Conservation (phyloP, 2,329 filamentous ascomycete genomes). For the Arthrobotrys musiformis region DNA sequence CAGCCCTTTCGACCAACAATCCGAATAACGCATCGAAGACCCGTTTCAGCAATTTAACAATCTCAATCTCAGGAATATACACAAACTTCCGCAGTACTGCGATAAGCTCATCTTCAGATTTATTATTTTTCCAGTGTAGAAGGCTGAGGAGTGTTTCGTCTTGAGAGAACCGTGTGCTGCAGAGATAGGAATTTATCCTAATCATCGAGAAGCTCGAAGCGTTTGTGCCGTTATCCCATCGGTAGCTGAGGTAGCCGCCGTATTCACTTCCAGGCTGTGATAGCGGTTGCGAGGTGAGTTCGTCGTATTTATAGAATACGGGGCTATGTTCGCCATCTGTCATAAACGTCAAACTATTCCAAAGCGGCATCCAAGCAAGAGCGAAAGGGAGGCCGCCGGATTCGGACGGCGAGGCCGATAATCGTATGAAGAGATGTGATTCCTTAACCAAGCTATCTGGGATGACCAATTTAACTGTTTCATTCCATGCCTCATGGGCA, state of each 20-base stretch:
- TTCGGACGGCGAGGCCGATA: constrained; percentile 85
- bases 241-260: constrained; percentile 80
- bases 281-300: constrained; percentile 78
- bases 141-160: constrained; percentile 86
- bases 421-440: constrained; percentile 87
- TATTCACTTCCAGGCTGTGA: constrained; percentile 73
- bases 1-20: constrained; percentile 88
- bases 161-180: constrained; percentile 94
- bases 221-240: constrained; percentile 77
- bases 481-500: constrained; percentile 83
- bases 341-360: constrained; percentile 90
- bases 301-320: constrained; percentile 78
- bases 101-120: constrained; percentile 74
- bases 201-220: constrained; percentile 74
- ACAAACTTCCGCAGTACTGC: constrained; percentile 82
- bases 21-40: constrained; percentile 92
- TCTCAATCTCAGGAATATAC: constrained; percentile 96
- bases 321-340: constrained; percentile 73
- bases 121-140: constrained; percentile 83
- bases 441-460: constrained; percentile 81
- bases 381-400: constrained; percentile 74
- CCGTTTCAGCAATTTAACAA: constrained; percentile 90
- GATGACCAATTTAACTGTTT: constrained; percentile 84
- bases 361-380: constrained; percentile 89
- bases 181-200: constrained; percentile 83